phyloP scores from a whole-genome alignment of 139 green algal genomes.

The Nannochloris sp. region DNA sequence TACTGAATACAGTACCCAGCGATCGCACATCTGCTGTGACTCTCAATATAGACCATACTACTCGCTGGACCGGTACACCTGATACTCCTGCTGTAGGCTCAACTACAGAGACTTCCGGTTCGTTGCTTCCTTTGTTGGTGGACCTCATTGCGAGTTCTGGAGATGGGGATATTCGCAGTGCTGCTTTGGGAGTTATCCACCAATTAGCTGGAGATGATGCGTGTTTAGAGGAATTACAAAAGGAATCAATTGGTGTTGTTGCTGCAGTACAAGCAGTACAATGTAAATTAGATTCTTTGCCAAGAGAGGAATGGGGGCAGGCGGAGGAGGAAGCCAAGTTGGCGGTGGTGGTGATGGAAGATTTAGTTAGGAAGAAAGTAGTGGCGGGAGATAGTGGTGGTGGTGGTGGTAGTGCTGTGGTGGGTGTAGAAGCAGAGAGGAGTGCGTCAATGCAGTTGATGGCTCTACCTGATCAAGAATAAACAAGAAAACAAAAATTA shows the following conservation, averaged over 20 bases:
- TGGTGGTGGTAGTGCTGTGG: no score
- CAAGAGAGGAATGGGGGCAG: constrained; percentile 19
- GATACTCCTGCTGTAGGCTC: background rate
- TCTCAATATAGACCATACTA: no score
- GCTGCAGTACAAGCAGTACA: background rate
- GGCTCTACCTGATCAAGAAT: no score
- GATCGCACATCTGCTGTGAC: constrained; percentile 6
- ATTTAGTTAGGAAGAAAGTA: background rate
- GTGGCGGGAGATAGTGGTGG: no score
- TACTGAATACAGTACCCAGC: constrained; percentile 15
- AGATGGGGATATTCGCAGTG: constrained; percentile 33
- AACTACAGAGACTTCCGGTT: background rate
- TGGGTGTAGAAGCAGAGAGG: no score
- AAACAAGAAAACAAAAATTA: no score
- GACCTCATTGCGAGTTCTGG: background rate
- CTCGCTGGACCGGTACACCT: background rate
- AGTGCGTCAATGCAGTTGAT: no score
- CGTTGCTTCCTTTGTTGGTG: constrained; percentile 1
- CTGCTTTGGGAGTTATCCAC: constrained; percentile 26
- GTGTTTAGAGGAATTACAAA: background rate
- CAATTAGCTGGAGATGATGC: constrained; percentile 23
- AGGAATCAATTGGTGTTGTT: background rate
- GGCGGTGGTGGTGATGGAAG: constrained; percentile 6
- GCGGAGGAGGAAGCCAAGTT: constrained; percentile 21
- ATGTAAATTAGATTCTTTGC: constrained; percentile 25